Evolutionary conservation across 345 rosid genomes (phyloP), one percentile per base, ranked within the genome.

Genomic region (Garcia nutans): DNA sequence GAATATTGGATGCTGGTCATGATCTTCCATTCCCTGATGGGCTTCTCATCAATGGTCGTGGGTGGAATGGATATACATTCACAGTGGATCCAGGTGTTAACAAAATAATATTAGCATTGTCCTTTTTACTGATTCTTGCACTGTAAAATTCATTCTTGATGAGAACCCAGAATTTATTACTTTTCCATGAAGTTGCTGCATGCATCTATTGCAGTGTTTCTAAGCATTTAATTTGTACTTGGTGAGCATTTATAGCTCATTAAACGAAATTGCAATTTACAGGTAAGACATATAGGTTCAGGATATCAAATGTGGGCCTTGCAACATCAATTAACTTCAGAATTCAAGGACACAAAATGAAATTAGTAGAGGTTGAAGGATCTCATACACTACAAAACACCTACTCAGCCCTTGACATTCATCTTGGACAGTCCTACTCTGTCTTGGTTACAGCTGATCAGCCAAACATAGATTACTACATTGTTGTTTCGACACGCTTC

Each of bases 341-440:
- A 83, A 93, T 93, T 76, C 89, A 93, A 81, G 93, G 90, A 59
- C 97, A 93, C 84, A 89, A 82, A 81, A 78, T 93, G 90, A 77
- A 82, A 49, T 87, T 93, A 26, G 90, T 89, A 28, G 96, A 93
- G 84, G 89, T 89, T 12, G 96, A 92, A 83, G 97, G 97, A 76
- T 84, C 92, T 63, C 93, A 92, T 78, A 84, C 97, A 0, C 81
- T 89, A 0, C 96, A 93, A 76, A 89, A 89, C 78, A 83, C 81
- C 10, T 91, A 91, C 55, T 82, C 83, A 76, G 87, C 88, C 73
- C 84, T 93, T 66, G 97, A 93, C 70, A 57, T 91, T 77, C 94
- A 88, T 73, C 78, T 89, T 77, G 97, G 97, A 12, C 96, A 93
- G 65, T 88, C 92, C 59, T 85, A 78, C 70, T 91, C 96, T 56